Conservation (phyloP, 371 early-diverging fungal species). For the Syncephalastrum monosporum region DNA sequence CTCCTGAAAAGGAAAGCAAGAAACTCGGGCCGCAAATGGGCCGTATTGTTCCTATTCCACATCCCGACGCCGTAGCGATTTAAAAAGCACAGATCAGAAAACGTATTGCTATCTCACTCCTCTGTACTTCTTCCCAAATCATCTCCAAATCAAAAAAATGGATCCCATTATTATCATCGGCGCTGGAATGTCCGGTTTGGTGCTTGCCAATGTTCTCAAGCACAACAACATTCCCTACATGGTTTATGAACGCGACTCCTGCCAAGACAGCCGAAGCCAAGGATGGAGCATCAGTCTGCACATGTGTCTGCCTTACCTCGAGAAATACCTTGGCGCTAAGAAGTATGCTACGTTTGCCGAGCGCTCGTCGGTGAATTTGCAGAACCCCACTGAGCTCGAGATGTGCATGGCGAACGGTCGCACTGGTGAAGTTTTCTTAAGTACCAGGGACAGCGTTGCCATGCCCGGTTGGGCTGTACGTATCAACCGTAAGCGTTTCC, state of each 20-base stretch:
- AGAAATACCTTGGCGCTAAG: neutral
- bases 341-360: conserved; percentile 2
- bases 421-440: conserved; percentile 1
- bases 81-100: too few relatives aligned
- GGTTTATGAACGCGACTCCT: conserved; percentile 24
- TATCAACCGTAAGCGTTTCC: conserved; percentile 16
- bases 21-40: too few relatives aligned
- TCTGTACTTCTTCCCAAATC: too few relatives aligned
- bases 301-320: conserved; percentile 5
- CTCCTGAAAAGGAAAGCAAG: too few relatives aligned
- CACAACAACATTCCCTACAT: conserved; percentile 14
- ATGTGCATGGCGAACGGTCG: conserved; percentile 11
- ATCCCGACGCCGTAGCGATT: too few relatives aligned
- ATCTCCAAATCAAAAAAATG: too few relatives aligned
- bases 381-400: neutral
- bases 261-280: conserved; percentile 13
- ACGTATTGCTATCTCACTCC: too few relatives aligned
- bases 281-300: conserved; percentile 21
- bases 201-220: conserved; percentile 20
- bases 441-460: neutral
- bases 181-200: conserved; percentile 25
- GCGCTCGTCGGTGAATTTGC: conserved; percentile 9
- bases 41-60: too few relatives aligned
- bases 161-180: conserved; percentile 24
- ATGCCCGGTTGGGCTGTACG: conserved; percentile 2